Conservation (phyloP, 208 protist genomes). For the Leishmania amazonensis region DNA sequence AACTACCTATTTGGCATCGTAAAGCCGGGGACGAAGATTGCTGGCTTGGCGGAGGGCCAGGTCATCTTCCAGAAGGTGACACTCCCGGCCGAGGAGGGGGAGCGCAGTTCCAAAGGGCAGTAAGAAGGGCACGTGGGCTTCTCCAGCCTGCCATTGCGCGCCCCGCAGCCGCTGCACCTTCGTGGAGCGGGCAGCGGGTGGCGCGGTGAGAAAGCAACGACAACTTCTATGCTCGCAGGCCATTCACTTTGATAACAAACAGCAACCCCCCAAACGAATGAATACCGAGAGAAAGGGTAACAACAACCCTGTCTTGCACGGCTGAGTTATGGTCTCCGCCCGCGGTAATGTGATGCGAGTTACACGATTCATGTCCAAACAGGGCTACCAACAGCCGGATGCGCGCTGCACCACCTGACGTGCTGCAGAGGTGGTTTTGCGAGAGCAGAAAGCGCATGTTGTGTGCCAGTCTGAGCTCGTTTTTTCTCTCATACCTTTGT, state of each 20-base stretch:
- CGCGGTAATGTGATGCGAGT: conserved; percentile 16
- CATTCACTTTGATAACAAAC: background rate
- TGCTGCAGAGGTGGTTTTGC: background rate
- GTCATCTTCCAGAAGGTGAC: conserved; percentile 77
- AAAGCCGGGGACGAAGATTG: conserved; percentile 60
- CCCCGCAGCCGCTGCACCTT: background rate
- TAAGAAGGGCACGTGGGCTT: conserved; percentile 24
- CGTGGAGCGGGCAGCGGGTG: background rate
- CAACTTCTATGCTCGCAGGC: background rate
- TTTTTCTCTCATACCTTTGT: background rate
- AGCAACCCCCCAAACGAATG: background rate
- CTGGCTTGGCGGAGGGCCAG: conserved; percentile 47
- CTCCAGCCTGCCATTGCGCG: background rate
- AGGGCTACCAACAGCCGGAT: background rate
- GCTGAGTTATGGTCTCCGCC: background rate
- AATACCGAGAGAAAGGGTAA: background rate
- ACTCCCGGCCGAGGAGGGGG: conserved; percentile 30
- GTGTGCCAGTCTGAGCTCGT: background rate
- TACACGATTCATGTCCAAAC: background rate
- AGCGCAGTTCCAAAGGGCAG: background rate
- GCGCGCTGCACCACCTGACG: background rate
- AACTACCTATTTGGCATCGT: conserved; percentile 76
- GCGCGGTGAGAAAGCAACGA: background rate
- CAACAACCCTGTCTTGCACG: background rate
- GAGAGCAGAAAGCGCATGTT: background rate